Evolutionary conservation across 1,139 yeast species (phyloP).

Genomic region (Eremothecium sinecaudum): DNA sequence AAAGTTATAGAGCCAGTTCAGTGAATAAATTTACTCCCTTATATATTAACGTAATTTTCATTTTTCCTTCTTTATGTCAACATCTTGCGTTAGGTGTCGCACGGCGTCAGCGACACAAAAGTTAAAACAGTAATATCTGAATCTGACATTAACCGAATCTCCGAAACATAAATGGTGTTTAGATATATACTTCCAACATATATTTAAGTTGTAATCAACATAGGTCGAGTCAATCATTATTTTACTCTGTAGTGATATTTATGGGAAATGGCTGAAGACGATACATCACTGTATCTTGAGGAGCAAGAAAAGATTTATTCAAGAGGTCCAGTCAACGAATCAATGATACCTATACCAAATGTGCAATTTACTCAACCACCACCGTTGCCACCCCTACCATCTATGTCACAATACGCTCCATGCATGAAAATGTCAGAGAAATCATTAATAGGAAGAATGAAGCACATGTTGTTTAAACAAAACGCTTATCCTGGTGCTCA

Average conservation of each 20-base stretch:
- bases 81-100: neutral
- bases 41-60: no score
- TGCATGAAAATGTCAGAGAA: neutral
- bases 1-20: no score
- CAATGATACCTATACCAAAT: neutral
- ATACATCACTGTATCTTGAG: constrained; percentile 3
- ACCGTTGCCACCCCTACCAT: constrained; percentile 1
- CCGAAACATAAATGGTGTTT: no score
- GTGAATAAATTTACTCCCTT: no score
- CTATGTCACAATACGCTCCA: constrained; percentile 3
- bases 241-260: no score
- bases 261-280: constrained; percentile 4
- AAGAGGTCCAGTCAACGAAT: constrained; percentile 20
- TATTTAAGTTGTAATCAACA: no score
- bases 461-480: constrained; percentile 2
- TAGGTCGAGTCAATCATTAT: no score
- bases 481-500: neutral
- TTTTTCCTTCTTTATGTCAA: no score
- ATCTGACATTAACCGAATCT: neutral
- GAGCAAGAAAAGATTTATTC: constrained; percentile 4
- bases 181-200: no score
- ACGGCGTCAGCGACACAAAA: constrained; percentile 5
- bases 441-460: constrained; percentile 1
- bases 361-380: neutral
- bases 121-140: neutral